Conservation (phyloP, 306 rosid species). For the Rosa lucieae region DNA sequence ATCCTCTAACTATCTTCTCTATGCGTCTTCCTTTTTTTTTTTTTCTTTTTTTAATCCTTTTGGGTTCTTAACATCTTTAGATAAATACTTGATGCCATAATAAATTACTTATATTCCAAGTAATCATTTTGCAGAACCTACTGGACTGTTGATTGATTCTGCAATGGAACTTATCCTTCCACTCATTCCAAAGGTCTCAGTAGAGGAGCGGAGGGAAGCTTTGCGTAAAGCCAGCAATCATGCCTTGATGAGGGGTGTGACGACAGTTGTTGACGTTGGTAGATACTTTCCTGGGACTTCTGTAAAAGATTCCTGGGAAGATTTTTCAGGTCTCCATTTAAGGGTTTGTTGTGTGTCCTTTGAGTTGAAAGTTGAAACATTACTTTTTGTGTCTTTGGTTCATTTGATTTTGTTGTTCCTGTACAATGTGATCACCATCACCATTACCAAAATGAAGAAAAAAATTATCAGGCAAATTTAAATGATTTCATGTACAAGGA, state of each 20-base stretch:
- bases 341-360: conserved; percentile 19
- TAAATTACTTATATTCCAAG: not conserved
- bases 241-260: conserved; percentile 73
- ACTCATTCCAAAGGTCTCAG: conserved; percentile 59
- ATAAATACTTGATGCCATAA: conserved; percentile 7
- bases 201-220: conserved; percentile 80
- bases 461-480: not conserved
- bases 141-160: conserved; percentile 75
- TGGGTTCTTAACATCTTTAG: conserved; percentile 3
- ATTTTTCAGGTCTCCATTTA: conserved; percentile 66
- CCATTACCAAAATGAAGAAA: not conserved
- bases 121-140: conserved; percentile 59
- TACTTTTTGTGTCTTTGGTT: not conserved
- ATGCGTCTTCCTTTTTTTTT: not conserved
- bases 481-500: not conserved
- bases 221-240: conserved; percentile 63
- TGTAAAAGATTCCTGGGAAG: conserved; percentile 67
- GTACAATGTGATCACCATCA: not conserved
- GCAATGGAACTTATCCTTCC: conserved; percentile 52
- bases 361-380: conserved; percentile 8
- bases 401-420: not conserved
- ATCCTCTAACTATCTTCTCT: not conserved
- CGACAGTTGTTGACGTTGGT: conserved; percentile 87
- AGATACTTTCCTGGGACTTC: conserved; percentile 70
- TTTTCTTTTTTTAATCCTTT: not conserved